Conservation (phyloP, 306 rosid species). For the Prinsepia uniflora region DNA sequence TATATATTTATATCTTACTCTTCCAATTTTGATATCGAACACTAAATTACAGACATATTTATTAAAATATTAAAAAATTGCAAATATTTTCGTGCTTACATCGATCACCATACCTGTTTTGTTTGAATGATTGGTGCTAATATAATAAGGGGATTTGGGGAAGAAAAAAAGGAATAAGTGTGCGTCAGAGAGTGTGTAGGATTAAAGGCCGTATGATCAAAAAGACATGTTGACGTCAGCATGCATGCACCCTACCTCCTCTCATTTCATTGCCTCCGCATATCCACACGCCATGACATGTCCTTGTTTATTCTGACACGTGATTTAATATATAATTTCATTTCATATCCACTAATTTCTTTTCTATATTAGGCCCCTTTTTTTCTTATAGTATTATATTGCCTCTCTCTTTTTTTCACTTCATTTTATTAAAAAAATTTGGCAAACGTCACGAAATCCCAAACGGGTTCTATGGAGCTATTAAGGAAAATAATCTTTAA, state of each 20-base stretch:
- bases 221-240: conserved; percentile 14
- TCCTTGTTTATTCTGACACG: background rate
- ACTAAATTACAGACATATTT: too few relatives aligned
- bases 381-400: too few relatives aligned
- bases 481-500: background rate
- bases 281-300: too few relatives aligned
- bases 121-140: background rate
- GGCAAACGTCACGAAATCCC: background rate
- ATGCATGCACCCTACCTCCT: conserved; percentile 30
- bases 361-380: fast-evolving
- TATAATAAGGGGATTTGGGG: background rate
- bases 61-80: too few relatives aligned
- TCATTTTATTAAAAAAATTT: background rate
- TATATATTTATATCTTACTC: too few relatives aligned
- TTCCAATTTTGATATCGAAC: too few relatives aligned
- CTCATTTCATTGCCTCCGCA: background rate
- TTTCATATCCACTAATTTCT: background rate
- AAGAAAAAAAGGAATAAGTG: background rate
- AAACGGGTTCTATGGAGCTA: background rate
- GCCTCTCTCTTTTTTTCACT: background rate
- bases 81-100: too few relatives aligned
- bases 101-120: too few relatives aligned
- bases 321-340: background rate
- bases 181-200: too few relatives aligned
- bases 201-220: conserved; percentile 12